Evolutionary conservation across 768 basidiomycete genomes (phyloP), one percentile per base, ranked within the genome.

Genomic region (Lyophyllum shimeji): DNA sequence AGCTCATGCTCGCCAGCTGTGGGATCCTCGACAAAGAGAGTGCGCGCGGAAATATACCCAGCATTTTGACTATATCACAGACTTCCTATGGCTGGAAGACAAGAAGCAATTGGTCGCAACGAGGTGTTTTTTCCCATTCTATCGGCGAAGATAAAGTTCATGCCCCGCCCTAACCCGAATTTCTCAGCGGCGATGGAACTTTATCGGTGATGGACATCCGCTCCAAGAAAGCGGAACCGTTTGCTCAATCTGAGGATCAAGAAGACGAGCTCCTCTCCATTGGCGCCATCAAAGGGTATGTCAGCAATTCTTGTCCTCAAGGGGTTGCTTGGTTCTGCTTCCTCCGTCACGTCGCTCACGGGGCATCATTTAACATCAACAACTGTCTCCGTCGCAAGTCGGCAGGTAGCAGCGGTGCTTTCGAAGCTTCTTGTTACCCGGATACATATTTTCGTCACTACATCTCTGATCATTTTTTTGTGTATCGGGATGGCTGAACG

Each of bases 51-150:
- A 79, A 18, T 94, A 93, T 66, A 83, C 75, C 27, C 95, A 97
- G 48, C 95, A 98, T 65, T 94, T 89, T 67, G 95, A 97, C 72
- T 97, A 93, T 66, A 94, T 97, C 53, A 90, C 93, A 34, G 94
- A 95, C 69, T 94, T 97, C 71, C 72, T 90, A 37, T 97, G 89
- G 84, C 69, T 94, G 53, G 82, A 82, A 34, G 89, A 90, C 71
- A 91, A 90, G 72, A 88, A 84, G 59, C 92, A 93, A 54, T 79
- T 95, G 15, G 82, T 98, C 18, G 82, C 90, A 29, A 95, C 95
- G 3, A 96, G 94, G 95, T 94, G 67, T 53, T 78, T 57, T 31
- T 21, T 29, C 34, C 21, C 25, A 9, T 37, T 43, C 15, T 13
- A 18, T 8, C 43, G 24, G 29, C 43, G 33, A 51, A 37, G 25